Conservation (phyloP, 2,329 filamentous ascomycete species). For the Bimuria novae-zelandiae region DNA sequence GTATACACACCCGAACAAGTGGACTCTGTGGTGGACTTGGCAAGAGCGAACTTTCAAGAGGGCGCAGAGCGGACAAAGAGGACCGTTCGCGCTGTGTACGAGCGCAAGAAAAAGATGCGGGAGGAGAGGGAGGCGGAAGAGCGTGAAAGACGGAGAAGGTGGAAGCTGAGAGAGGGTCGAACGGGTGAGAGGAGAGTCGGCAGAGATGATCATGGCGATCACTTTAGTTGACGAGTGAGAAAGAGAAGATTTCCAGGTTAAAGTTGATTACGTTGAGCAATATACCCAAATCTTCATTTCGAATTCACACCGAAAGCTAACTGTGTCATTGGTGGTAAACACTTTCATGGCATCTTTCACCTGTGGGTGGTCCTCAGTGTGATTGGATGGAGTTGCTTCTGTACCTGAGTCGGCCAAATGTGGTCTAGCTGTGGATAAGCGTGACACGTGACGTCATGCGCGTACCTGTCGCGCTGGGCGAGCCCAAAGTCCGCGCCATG, state of each 20-base stretch:
- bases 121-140: slow-evolving; percentile 56
- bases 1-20: slow-evolving; percentile 91
- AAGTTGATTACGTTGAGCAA: slow-evolving; percentile 3
- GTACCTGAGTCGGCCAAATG: too few relatives aligned
- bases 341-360: too few relatives aligned
- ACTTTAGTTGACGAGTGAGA: slow-evolving; percentile 62
- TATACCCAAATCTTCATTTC: slow-evolving; percentile 9
- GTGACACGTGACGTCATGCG: slow-evolving; percentile 8
- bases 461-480: background rate
- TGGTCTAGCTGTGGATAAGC: too few relatives aligned
- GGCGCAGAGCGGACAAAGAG: slow-evolving; percentile 77
- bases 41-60: slow-evolving; percentile 83
- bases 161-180: slow-evolving; percentile 53
- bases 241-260: background rate
- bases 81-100: slow-evolving; percentile 86
- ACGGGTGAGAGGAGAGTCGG: slow-evolving; percentile 59
- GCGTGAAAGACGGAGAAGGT: slow-evolving; percentile 41
- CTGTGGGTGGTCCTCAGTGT: too few relatives aligned
- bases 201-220: slow-evolving; percentile 62
- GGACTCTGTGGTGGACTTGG: slow-evolving; percentile 80
- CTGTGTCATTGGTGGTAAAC: too few relatives aligned
- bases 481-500: background rate
- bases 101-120: slow-evolving; percentile 78
- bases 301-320: background rate
- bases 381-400: too few relatives aligned